Evolutionary conservation across 306 rosid genomes (phyloP), one percentile per base, ranked within the genome.

Genomic region (Citrullus colocynthis): DNA sequence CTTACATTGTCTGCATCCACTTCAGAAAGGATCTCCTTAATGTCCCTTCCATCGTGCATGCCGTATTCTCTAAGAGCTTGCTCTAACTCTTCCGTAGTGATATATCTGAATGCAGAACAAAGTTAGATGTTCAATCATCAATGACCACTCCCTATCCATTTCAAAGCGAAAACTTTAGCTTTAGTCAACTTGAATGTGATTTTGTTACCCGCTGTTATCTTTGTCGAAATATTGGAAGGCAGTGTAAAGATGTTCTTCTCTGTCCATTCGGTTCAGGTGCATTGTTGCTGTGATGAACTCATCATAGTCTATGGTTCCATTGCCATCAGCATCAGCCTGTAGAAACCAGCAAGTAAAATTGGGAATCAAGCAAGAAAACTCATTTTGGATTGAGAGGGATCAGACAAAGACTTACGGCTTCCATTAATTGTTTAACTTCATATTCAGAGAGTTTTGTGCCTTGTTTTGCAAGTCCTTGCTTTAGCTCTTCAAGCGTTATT

Each of bases 261-360:
- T 89, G 77, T 96, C 96, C 96, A 91, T 69, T 70, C 98, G 82
- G 86, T 96, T 96, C 90, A 96, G 67, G 86, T 92, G 98, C 97
- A 96, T 85, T 18, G 99, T 96, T 78, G 99, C 99, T 51, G 99
- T 84, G 85, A 96, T 96, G 90, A 96, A 96, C 79, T 92, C 99
- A 3, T 93, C 99, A 9, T 96, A 96, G 83, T 96, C 98, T 82
- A 96, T 96, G 36, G 89, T 83, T 75, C 99, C 99, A 55, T 96
- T 87, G n/a, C 99, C 98, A 84, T 96, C 99, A 10, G 96, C 98
- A 83, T 96, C 99, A 54, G 98, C 99, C 98, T 93, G 80, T 79
- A 28, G 45, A 21, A 37, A 64, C 42, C n/a, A 18, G 58, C 74
- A 72, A 9, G 55, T 76, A 15, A 28, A 6, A n/a, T 81, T 37